Evolutionary conservation across 176 grass and related monocot genomes (phyloP), one percentile per base, ranked within the genome.

Genomic region (Typha latifolia): DNA sequence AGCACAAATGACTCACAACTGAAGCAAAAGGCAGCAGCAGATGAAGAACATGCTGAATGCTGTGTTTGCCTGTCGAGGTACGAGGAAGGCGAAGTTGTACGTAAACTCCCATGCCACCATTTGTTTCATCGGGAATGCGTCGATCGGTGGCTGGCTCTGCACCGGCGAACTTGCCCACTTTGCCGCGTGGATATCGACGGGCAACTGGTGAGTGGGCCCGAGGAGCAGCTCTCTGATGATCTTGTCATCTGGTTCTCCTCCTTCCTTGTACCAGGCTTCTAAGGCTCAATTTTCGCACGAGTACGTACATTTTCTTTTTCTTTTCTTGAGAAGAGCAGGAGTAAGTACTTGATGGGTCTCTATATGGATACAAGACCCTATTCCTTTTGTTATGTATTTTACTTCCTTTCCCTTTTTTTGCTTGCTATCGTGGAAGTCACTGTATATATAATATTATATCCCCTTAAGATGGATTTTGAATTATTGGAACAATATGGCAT

Each of bases 261-360:
- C 47, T 74, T 91, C 73, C 77, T 91, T 49, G 88, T 87, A 27
- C 84, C 88, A 4, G 88, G 84, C n/a, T 91, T 91, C 74, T 91
- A 19, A 37, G 34, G 34, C 34, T 37, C 34, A 37, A 37, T 37
- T 37, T 37, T 37, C 34, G 4, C 32, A 34, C 4, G 32, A 34
- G 32, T 34, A 34, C 3, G 32, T 34, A 34, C 32, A 4, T 32
- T 34, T n/a, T n/a, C n/a, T n/a, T n/a, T n/a, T n/a, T n/a, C n/a
- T n/a, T n/a, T n/a, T n/a, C n/a, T n/a, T n/a, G 24, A 26, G 24
- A 26, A 26, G 24, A 26, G 2, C 24, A 26, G 24, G 24, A 26
- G 24, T 26, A 26, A 26, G 24, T 2, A 26, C 24, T 26, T 1
- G 24, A 26, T 26, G 24, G 24, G 24, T 26, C 24, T 26, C 24